Conservation (phyloP, 106 monocot genomes). For the Dendrobium chrysotoxum region DNA sequence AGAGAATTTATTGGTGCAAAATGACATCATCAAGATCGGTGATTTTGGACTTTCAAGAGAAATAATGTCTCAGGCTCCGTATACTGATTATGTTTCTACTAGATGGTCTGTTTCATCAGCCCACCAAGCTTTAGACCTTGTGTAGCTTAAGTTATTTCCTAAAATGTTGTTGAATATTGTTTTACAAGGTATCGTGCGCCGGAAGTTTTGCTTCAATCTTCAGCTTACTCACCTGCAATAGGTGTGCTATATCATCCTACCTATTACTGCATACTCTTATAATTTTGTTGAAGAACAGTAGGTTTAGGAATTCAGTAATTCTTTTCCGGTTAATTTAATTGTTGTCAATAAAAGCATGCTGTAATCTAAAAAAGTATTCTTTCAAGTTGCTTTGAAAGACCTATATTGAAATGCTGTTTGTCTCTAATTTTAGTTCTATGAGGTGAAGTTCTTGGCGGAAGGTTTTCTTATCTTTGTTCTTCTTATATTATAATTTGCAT, state of each 20-base stretch:
- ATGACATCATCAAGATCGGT: slow-evolving; percentile 70
- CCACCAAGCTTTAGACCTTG: neutral
- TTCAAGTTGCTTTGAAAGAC: neutral
- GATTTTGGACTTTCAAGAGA: slow-evolving; percentile 97
- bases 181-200: slow-evolving; percentile 84
- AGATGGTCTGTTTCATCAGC: slow-evolving; percentile 61
- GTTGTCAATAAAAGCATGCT: neutral
- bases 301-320: neutral
- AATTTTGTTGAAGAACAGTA: neutral
- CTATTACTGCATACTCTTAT: neutral
- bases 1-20: slow-evolving; percentile 82
- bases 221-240: slow-evolving; percentile 68
- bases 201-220: slow-evolving; percentile 72
- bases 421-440: neutral
- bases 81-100: slow-evolving; percentile 97
- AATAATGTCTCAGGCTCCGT: slow-evolving; percentile 73
- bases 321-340: neutral
- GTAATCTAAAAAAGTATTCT: neutral
- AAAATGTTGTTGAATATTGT: slow-evolving; percentile 10
- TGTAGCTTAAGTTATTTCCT: neutral
- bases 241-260: slow-evolving; percentile 31
- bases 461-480: neutral
- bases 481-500: neutral
- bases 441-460: neutral
- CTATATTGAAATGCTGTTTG: neutral